Base-by-base conservation (phyloP, 2,329 filamentous ascomycete genomes). In the Ambrosiella beaveri region DNA sequence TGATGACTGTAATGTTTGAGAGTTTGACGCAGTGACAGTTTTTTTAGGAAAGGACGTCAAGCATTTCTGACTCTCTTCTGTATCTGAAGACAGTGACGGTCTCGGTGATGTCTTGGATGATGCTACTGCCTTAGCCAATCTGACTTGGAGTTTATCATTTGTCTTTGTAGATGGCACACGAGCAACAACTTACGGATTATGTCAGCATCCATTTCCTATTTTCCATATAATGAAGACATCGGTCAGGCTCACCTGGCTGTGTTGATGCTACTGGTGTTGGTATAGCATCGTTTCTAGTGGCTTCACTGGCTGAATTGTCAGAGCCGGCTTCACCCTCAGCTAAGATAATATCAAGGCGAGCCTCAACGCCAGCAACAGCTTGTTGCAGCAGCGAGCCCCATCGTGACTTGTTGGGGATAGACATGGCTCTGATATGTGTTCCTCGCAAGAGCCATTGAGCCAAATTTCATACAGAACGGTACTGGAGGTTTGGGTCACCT, bases 301-400 rank as follows among this genome's bases (percentile, higher is more conserved):
- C 39, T 19, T 37, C 47, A 19, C n/a, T n/a, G 35, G 56, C 47
- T 19, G 39, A 54, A 9, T 38, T 41, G 13, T 54, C 15, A 15
- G 15, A 50, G 5, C 51, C 15, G 35, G 13, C 11, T 37, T 40
- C 41, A 5, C 87, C 82, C 63, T 96, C 90, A 57, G 88, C 82
- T 61, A 98, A 78, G 60, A 98, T 95, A 54, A 81, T 90, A 69
- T 98, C 93, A 61, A 98, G 79, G 49, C 87, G 83, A 61, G 90
- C 94, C 72, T 98, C 93, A 59, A 98, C 86, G 61, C 90, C 90
- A 57, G 90, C 89, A 61, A 97, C 88, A 62, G 91, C 90, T 70
- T 91, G 88, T 63, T 89, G 86, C 61, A 96, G 77, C 67, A 95
- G 85, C 38, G 81, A 82, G 51, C 84, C 85, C 86, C 86, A 89